Percentiles rank a stretch among this genome's conserved stretches.
These are phyloP conservation scores for Syncephalis plumigaleata DNA, from an alignment of 371 early-diverging fungal genomes.

Conservation along the genomic window DNA sequence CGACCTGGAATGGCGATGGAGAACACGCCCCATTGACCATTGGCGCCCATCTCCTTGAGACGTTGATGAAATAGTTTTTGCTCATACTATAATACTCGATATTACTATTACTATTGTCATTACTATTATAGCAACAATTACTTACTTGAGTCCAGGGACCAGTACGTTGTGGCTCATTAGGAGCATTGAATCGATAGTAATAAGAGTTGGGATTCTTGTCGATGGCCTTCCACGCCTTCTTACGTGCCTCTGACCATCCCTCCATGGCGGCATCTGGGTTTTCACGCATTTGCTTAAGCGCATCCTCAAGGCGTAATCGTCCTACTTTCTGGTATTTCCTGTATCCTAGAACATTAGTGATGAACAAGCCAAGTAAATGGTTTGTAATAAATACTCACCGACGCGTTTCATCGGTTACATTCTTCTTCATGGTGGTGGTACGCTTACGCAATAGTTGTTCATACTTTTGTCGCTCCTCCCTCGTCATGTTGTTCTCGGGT, in stretches of 20 bases:
- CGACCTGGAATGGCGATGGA: slow-evolving; percentile 87
- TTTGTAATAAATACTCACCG: neutral
- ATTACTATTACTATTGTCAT: neutral
- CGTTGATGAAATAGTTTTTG: slow-evolving; percentile 62
- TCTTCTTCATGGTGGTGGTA: slow-evolving; percentile 10
- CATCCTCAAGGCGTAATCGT: slow-evolving; percentile 72
- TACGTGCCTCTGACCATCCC: slow-evolving; percentile 89
- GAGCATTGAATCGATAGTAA: slow-evolving; percentile 90
- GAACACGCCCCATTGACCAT: slow-evolving; percentile 92
- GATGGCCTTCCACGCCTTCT: slow-evolving; percentile 76
- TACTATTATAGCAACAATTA: too few species aligned
- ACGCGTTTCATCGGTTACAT: neutral
- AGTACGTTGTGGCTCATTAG: slow-evolving; percentile 81
- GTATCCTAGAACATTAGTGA: too few species aligned
- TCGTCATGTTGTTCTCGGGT: slow-evolving; percentile 27
- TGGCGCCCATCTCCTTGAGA: slow-evolving; percentile 68
- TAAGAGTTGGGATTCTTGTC: slow-evolving; percentile 84
- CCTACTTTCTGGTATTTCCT: slow-evolving; percentile 56
- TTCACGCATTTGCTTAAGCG: slow-evolving; percentile 46
- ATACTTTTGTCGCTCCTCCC: slow-evolving; percentile 62
- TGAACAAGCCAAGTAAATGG: neutral
- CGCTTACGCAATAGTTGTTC: slow-evolving; percentile 66
- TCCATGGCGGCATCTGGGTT: slow-evolving; percentile 69
- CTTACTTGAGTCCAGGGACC: slow-evolving; percentile 62
- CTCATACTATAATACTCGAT: slow-evolving; percentile 34